Conservation (phyloP, 805 yeast genomes). For the Lipomyces sp. region DNA sequence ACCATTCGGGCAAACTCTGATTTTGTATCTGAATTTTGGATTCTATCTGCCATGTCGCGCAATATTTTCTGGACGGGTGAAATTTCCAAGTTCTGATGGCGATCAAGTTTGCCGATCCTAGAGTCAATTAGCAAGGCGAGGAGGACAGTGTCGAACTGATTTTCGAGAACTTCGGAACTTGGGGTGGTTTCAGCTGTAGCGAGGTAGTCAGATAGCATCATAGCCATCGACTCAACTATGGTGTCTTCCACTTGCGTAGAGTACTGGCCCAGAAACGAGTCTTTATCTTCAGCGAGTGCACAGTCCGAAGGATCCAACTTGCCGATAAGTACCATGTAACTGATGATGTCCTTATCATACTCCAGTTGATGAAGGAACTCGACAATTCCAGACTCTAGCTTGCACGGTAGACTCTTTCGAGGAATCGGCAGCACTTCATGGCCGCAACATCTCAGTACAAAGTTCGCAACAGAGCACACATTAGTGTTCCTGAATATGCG, state of each 20-base stretch:
- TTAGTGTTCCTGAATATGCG: constrained; percentile 1
- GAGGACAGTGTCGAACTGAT: background rate
- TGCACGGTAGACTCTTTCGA: background rate
- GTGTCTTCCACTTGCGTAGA: background rate
- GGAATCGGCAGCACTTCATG: background rate
- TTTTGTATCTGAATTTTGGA: background rate
- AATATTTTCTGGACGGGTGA: background rate
- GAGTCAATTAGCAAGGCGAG: background rate
- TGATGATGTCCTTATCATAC: background rate
- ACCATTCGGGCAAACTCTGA: background rate
- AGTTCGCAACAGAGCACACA: background rate
- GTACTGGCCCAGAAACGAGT: constrained; percentile 1
- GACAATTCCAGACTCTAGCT: background rate
- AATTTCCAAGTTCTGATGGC: background rate
- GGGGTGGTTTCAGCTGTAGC: background rate
- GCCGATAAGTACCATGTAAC: constrained; percentile 1
- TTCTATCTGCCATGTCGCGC: background rate
- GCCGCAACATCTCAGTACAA: background rate
- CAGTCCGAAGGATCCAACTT: background rate
- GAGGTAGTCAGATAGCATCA: background rate
- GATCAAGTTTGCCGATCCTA: background rate
- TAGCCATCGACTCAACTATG: background rate
- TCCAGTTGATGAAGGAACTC: constrained; percentile 1
- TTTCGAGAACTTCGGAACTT: background rate
- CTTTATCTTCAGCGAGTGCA: background rate